Evolutionary conservation across 2,329 filamentous ascomycete genomes (phyloP), one percentile per base, ranked within the genome.

Genomic region (Xylaria sp.): DNA sequence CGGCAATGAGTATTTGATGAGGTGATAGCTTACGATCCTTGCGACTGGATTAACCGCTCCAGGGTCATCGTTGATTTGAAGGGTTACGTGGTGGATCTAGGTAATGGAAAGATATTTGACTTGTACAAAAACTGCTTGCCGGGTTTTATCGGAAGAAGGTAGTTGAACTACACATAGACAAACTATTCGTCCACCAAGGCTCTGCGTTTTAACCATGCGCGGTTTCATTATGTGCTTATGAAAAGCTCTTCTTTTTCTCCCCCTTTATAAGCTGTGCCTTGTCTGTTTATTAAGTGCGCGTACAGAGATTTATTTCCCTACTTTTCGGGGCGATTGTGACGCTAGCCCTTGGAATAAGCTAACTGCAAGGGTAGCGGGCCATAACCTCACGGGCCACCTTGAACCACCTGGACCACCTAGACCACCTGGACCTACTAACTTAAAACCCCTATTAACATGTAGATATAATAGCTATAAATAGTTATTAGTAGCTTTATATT

Each of bases 91-190:
- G 51, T 54, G 52, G 38, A 49, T 53, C 37, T 53, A 54, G 37
- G 47, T 61, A 63, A 64, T 62, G n/a, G 55, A 42, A 40, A 25
- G 23, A 59, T 60, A 42, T 57, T 38, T 40, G 63, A 57, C n/a
- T n/a, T 51, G 50, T 46, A 60, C 43, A 4, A 21, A 23, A 46
- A 8, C 45, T 35, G 57, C 42, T 42, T 55, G 45, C 52, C 51
- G 14, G 35, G 37, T 47, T 57, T 57, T 35, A 40, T 46, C 35
- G 40, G 37, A 49, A 47, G 56, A 57, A 37, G 43, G 56, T 67
- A 67, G 65, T 57, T 59, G 57, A 61, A 38, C 52, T 58, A 61
- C 31, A n/a, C 64, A 65, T 38, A 12, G 25, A n/a, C n/a, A n/a
- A n/a, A 52, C 49, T 50, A 47, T 11, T 61, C 38, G 11, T 28